Evolutionary conservation across 352 stramenopile genomes (phyloP).

Genomic region (Globisporangium middletonii): DNA sequence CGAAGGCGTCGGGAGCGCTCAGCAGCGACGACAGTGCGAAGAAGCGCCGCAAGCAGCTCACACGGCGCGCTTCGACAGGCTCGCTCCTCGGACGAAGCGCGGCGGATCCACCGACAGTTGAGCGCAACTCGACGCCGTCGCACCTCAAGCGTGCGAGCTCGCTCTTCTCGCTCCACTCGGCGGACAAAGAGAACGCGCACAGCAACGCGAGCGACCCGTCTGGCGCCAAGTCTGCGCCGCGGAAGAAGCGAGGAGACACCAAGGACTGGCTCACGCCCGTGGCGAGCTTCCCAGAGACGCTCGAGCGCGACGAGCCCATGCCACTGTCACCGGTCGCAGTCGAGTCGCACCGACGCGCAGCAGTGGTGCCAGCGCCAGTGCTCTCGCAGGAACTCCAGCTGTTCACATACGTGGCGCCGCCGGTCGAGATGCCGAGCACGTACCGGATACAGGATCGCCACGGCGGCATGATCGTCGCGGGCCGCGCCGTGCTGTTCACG

Average conservation of each 20-base stretch:
- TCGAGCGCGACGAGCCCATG: not conserved
- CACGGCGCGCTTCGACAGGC: constrained; percentile 3
- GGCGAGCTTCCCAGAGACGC: not conserved
- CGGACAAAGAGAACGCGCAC: not conserved
- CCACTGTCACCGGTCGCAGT: not conserved
- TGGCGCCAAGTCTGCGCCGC: not conserved
- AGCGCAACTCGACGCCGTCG: not conserved
- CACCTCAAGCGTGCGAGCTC: not conserved
- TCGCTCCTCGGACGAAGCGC: not conserved
- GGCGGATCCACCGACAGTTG: not conserved
- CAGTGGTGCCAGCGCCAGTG: not conserved
- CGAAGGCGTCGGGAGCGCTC: not conserved
- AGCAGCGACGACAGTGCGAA: not conserved
- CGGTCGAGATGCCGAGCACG: constrained; percentile 41
- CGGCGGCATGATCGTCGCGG: constrained; percentile 43
- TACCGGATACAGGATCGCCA: constrained; percentile 46
- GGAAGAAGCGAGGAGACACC: too few species aligned
- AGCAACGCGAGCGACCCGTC: not conserved
- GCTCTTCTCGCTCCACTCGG: not conserved
- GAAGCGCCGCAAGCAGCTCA: not conserved
- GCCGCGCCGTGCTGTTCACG: constrained; percentile 47
- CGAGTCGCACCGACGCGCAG: not conserved
- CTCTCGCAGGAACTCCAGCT: not conserved
- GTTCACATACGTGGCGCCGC: constrained; percentile 24
- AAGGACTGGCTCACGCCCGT: constrained; percentile 6